A percentile compares a stretch with the other conserved stretches of the same genome.
These are phyloP conservation scores for Escallonia herrerae DNA, from an alignment of 129 eudicot genomes.

Conservation along the genomic window DNA sequence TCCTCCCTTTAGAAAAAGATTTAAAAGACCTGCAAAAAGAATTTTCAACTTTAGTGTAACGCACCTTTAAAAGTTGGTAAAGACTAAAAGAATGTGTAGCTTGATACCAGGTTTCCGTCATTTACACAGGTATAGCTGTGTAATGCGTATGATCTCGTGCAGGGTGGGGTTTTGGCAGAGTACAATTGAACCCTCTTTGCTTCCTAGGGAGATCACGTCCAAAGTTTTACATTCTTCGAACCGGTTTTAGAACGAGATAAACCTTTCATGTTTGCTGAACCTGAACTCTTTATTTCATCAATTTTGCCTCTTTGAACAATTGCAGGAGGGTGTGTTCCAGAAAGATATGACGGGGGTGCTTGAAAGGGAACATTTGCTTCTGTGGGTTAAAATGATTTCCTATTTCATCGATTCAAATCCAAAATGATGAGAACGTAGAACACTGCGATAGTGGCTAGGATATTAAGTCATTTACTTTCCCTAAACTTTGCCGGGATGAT, in stretches of 20 bases:
- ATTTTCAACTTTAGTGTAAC: too few relatives aligned
- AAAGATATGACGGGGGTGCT: background rate
- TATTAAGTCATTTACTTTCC: too few relatives aligned
- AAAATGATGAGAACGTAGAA: background rate
- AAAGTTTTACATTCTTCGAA: too few relatives aligned
- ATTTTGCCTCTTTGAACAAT: background rate
- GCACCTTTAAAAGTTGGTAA: too few relatives aligned
- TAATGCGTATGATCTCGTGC: background rate
- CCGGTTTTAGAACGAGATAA: background rate
- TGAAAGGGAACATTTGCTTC: slow-evolving; percentile 7
- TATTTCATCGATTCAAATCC: background rate
- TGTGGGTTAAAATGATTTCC: background rate
- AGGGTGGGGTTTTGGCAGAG: background rate
- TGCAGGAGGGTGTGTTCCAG: slow-evolving; percentile 9
- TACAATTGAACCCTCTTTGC: background rate
- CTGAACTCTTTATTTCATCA: background rate
- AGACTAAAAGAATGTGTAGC: too few relatives aligned
- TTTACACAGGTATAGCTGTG: too few relatives aligned
- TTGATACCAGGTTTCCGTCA: too few relatives aligned
- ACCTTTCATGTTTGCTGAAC: background rate
- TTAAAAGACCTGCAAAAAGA: too few relatives aligned
- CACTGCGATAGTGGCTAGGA: too few relatives aligned
- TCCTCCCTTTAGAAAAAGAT: too few relatives aligned
- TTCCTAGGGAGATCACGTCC: background rate
- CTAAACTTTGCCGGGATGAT: too few relatives aligned